phyloP scores from a whole-genome alignment of 805 yeast species.

The Helenozyma rhizophorensis region DNA sequence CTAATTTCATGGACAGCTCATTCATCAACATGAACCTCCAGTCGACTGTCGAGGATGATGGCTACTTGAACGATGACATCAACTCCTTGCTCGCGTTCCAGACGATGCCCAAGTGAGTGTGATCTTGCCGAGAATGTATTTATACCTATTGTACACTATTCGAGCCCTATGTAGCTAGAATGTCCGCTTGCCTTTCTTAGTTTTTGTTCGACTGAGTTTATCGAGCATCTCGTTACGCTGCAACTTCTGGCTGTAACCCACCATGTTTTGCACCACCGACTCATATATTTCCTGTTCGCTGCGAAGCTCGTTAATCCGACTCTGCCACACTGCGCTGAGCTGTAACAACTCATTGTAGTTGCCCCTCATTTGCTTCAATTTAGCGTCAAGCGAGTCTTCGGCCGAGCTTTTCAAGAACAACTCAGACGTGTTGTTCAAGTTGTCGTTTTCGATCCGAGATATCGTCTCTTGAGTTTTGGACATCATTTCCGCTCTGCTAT shows the following conservation, averaged over 20 bases:
- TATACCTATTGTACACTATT: slow-evolving; percentile 21
- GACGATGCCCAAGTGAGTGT: no score
- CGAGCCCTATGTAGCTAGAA: slow-evolving; percentile 9
- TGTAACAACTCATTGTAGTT: slow-evolving; percentile 24
- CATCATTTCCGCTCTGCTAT: slow-evolving; percentile 21
- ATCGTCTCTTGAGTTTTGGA: slow-evolving; percentile 24
- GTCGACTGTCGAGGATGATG: slow-evolving; percentile 13
- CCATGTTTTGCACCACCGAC: slow-evolving; percentile 80
- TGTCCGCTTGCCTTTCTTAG: slow-evolving; percentile 15
- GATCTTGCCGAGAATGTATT: no score
- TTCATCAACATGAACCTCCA: slow-evolving; percentile 42
- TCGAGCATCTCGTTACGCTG: slow-evolving; percentile 46
- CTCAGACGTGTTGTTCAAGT: slow-evolving; percentile 27
- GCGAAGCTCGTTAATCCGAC: slow-evolving; percentile 43
- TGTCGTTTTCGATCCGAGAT: slow-evolving; percentile 31
- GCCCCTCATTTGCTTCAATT: slow-evolving; percentile 29
- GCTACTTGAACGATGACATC: slow-evolving; percentile 15
- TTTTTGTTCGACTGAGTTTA: slow-evolving; percentile 26
- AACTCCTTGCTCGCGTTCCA: no score
- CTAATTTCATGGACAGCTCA: slow-evolving; percentile 39
- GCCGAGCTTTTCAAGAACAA: slow-evolving; percentile 20
- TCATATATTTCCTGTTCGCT: slow-evolving; percentile 76
- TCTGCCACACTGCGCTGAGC: slow-evolving; percentile 46
- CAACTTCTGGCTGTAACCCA: slow-evolving; percentile 83
- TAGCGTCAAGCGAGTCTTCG: slow-evolving; percentile 25